Base-by-base conservation (phyloP, 768 basidiomycete species). In the Podaxis sp. region DNA sequence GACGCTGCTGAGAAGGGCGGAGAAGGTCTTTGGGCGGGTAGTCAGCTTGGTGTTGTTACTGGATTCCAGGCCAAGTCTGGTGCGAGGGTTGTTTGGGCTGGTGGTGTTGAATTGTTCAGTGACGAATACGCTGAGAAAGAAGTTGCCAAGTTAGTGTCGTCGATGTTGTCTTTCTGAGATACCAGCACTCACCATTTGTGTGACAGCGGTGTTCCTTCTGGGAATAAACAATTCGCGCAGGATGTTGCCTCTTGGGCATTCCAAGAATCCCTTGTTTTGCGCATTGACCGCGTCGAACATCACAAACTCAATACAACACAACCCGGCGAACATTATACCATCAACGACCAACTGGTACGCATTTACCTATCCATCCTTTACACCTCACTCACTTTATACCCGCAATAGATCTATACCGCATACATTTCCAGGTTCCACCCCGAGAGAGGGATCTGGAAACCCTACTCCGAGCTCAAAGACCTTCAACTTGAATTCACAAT, bases 401-500 rank as follows among this genome's bases (percentile, higher is more conserved):
- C 18, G 21, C 38, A 50, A 21, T 23, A 95, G 93, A 86, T 85
- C 1, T 97, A 87, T 72, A 81, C 80, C 16, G 79, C 90, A 0
- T 80, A 86, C 25, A 80, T 98, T 53, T 91, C 92, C 13, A 79
- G 83, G 50, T 91, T 82, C 69, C 77, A 89, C 66, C 71, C 86
- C 21, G 70, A 70, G 60, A 79, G 77, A 5, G 74, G 77, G 7
- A 71, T 70, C 11, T 98, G 94, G 93, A 76, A 76, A 55, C 88
- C 93, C 0, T 87, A 87, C 70, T 86, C 87, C 11, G 83, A 80
- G 35, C 72, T 93, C 54, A 71, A 75, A 10, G 97, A 98, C 70
- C 70, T 98, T 28, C 96, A 98, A 67, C 80, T 98, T 54, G 95
- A 96, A 67, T 98, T 98, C 71, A 96, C 94, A 21, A 99, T 99